Evolutionary conservation across 148 eudicot genomes (phyloP).

Genomic region (Tetragonia tetragonoides): DNA sequence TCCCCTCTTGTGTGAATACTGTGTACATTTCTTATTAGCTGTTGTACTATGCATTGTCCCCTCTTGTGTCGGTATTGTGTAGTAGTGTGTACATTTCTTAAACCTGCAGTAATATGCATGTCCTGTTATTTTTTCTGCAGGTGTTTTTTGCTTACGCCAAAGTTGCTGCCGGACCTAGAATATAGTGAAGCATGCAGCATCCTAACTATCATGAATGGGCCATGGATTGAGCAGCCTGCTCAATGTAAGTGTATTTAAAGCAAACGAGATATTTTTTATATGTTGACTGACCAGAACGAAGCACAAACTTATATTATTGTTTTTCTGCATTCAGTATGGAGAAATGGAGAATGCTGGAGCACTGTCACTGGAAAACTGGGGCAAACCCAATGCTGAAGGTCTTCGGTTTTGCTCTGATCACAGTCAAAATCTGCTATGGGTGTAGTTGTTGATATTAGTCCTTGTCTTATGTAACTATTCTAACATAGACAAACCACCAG

Average conservation of each 20-base stretch:
- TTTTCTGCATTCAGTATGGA: constrained; percentile 64
- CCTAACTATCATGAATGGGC: constrained; percentile 84
- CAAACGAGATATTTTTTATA: neutral
- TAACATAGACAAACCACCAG: neutral
- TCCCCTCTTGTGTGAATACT: neutral
- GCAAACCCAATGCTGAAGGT: constrained; percentile 35
- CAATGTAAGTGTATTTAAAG: constrained; percentile 44
- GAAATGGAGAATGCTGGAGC: constrained; percentile 73
- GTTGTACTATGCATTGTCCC: neutral
- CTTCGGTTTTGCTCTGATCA: neutral
- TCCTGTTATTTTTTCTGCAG: constrained; percentile 30
- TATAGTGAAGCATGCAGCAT: constrained; percentile 88
- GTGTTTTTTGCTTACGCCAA: constrained; percentile 96
- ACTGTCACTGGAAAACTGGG: constrained; percentile 40
- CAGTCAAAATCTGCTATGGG: constrained; percentile 6
- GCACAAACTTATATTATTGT: neutral
- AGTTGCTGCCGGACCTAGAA: constrained; percentile 78
- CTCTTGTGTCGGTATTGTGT: too few relatives aligned
- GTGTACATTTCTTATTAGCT: neutral
- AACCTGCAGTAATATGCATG: too few relatives aligned
- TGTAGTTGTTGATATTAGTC: neutral
- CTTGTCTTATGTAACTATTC: neutral
- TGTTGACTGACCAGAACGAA: neutral
- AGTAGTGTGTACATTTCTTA: too few relatives aligned
- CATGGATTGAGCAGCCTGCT: constrained; percentile 86